These are phyloP conservation scores for Thalassiosira hispida DNA, from an alignment of 352 stramenopile genomes.

Conservation along the genomic window DNA sequence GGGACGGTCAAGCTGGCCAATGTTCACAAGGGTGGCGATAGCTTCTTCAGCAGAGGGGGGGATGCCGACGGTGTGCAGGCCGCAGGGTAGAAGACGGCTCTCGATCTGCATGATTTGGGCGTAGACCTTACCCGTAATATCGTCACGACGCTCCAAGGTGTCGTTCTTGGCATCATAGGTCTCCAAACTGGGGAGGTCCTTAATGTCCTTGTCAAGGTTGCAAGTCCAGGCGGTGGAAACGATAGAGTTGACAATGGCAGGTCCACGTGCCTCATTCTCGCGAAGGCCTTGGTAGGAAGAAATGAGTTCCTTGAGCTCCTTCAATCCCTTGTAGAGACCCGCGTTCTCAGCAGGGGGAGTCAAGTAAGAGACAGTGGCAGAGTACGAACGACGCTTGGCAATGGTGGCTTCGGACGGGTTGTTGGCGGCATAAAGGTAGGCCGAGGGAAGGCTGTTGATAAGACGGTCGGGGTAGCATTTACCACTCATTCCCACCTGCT, in stretches of 20 bases:
- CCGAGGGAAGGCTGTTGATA: constrained; percentile 88
- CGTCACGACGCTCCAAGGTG: constrained; percentile 77
- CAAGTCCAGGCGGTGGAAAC: constrained; percentile 87
- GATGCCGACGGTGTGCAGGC: constrained; percentile 88
- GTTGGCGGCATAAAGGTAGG: constrained; percentile 90
- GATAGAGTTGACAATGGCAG: constrained; percentile 89
- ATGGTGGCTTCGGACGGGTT: constrained; percentile 90
- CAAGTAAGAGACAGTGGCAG: constrained; percentile 89
- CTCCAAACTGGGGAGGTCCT: constrained; percentile 75
- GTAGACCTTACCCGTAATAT: constrained; percentile 87
- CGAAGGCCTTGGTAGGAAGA: constrained; percentile 88
- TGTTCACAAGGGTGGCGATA: constrained; percentile 89
- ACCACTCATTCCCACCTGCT: constrained; percentile 90
- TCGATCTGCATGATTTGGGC: constrained; percentile 90
- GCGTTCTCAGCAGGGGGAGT: constrained; percentile 89
- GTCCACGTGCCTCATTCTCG: constrained; percentile 86
- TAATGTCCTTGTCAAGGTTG: constrained; percentile 89
- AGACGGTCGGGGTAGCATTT: constrained; percentile 89
- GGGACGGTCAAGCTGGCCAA: constrained; percentile 87
- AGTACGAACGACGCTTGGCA: constrained; percentile 88
- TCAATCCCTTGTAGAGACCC: constrained; percentile 89
- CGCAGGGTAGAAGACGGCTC: constrained; percentile 87
- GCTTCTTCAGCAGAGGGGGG: constrained; percentile 88
- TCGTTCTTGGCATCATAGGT: constrained; percentile 74
- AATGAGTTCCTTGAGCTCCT: constrained; percentile 87